Evolutionary conservation across 2,329 filamentous ascomycete species (phyloP).

Genomic region (Colletotrichum nymphaeae): DNA sequence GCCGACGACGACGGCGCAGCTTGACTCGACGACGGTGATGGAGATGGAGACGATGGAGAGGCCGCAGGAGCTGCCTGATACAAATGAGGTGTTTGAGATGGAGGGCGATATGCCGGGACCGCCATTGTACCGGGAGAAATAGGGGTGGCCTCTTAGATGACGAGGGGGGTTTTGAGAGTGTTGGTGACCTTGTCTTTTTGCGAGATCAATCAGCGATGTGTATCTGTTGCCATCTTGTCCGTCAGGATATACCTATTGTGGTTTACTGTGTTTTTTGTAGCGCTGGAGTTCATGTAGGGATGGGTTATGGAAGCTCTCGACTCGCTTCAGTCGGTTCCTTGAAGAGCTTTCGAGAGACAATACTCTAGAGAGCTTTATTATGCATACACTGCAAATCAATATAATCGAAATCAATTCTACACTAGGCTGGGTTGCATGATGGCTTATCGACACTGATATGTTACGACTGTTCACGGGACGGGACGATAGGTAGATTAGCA

Average conservation of each 20-base stretch:
- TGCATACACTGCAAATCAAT: not conserved
- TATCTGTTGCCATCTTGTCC: not conserved
- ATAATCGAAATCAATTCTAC: not conserved
- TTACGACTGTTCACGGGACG: not conserved
- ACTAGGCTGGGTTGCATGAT: not conserved
- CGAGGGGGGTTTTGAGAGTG: no score
- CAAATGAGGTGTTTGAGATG: conserved; percentile 23
- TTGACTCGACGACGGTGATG: conserved; percentile 23
- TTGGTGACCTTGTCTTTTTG: not conserved
- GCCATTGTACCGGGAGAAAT: conserved; percentile 31
- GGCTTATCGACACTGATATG: not conserved
- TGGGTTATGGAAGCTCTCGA: not conserved
- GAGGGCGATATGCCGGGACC: conserved; percentile 33
- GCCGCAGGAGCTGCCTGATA: conserved; percentile 28
- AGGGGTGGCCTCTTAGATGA: conserved; percentile 26
- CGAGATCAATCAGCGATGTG: not conserved
- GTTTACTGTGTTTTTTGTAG: conserved; percentile 11
- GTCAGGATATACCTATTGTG: not conserved
- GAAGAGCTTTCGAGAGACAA: not conserved
- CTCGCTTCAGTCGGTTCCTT: not conserved
- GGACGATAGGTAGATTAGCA: not conserved
- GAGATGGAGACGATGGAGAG: conserved; percentile 32
- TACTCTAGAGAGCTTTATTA: not conserved
- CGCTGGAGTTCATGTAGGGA: conserved; percentile 22
- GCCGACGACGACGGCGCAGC: conserved; percentile 20